Percentiles rank a stretch among this genome's conserved stretches.
Conservation (phyloP, 1,284 basidiomycete species). For the Boletus semigastroideus region DNA sequence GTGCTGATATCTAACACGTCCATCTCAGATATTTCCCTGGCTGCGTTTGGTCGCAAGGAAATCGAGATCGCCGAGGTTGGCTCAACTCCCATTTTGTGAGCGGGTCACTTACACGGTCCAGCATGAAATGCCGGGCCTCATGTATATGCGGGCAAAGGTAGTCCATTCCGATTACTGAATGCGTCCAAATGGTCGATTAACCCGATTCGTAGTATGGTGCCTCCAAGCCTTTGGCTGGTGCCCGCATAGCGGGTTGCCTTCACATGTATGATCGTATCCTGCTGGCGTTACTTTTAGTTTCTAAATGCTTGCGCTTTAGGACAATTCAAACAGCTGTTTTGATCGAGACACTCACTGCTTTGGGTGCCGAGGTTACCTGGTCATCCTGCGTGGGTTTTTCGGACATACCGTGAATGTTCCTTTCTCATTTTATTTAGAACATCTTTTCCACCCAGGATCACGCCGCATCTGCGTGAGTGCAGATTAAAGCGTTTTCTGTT, state of each 20-base stretch:
- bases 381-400: constrained; percentile 83
- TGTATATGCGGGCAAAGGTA: constrained; percentile 87
- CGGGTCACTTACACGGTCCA: constrained; percentile 32
- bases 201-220: constrained; percentile 63
- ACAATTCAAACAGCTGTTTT: constrained; percentile 96
- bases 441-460: constrained; percentile 99
- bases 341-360: constrained; percentile 92
- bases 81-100: constrained; percentile 12
- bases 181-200: constrained; percentile 8
- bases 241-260: constrained; percentile 96
- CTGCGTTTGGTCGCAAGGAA: constrained; percentile 97
- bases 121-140: constrained; percentile 93
- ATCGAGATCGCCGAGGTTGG: constrained; percentile 93
- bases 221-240: constrained; percentile 88
- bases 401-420: constrained; percentile 2
- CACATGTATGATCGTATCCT: constrained; percentile 70
- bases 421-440: constrained; percentile 57
- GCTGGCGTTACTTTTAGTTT: not conserved
- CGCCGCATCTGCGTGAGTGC: constrained; percentile 90
- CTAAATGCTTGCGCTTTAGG: constrained; percentile 44
- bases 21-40: constrained; percentile 85
- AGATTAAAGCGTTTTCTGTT: constrained; percentile 1
- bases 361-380: constrained; percentile 98
- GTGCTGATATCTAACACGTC: constrained; percentile 7
- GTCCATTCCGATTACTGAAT: constrained; percentile 1